Base-by-base conservation (phyloP, 1,284 basidiomycete species). In the Trametes polyzona region DNA sequence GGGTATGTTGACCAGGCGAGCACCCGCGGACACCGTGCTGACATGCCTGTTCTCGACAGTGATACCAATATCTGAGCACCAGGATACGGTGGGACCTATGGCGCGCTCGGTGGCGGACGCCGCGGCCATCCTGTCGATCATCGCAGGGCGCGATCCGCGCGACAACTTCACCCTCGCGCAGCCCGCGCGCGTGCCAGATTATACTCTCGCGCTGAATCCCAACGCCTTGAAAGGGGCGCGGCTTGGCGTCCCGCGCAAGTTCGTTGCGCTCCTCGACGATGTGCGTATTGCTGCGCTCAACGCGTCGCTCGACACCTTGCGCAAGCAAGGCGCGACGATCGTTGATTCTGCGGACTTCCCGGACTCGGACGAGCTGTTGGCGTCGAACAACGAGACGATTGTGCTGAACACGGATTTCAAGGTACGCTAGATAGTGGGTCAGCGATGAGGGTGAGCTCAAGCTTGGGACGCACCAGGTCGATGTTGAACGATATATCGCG, bases 51-150 rank as follows among this genome's bases (percentile, higher is more conserved):
- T 24, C 23, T 24, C 26, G 4, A n/a, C 54, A 81, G 80, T 83
- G 19, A 75, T 83, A 24, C 81, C 81, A 0, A 79, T 82, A 51
- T 80, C 79, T 7, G 72, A 64, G 37, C 73, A 80, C 59, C 81
- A 83, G 66, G 81, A 83, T 57, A 79, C 78, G 0, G 74, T 80
- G 5, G 81, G 81, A 0, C 76, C 79, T 0, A 79, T 83, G 71
- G 71, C 74, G 30, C 74, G 81, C 37, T 76, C 74, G 4, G 77
- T 83, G 29, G 66, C 75, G 12, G 82, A 83, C 47, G 77, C 75
- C 9, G 79, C 78, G 0, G 61, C 72, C 16, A 67, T 82, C 10
- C 74, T 83, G 9, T 66, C 71, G 10, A 67, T 72, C 8, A 80
- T 83, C 48, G 74, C 76, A 9, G 81, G 81, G 1, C 72, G 68